A percentile compares a stretch with the other conserved stretches of the same genome.
These are phyloP conservation scores for Cyberlindnera samutprakarnensis DNA, from an alignment of 805 yeast genomes.

Conservation along the genomic window DNA sequence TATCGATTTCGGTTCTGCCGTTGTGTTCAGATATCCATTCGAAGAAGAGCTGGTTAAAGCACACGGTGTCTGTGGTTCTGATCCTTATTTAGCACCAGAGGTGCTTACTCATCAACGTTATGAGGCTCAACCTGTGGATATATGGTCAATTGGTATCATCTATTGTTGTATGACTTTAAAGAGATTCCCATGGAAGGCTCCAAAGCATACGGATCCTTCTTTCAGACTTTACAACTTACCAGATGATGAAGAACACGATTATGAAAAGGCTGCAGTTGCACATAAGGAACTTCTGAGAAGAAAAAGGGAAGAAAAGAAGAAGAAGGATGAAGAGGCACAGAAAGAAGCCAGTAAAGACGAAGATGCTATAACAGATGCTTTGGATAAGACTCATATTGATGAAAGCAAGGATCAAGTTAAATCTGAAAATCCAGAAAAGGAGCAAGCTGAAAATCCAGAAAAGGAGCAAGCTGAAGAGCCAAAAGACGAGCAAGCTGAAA, in stretches of 20 bases:
- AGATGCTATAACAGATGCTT: constrained; percentile 10
- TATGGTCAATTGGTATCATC: constrained; percentile 81
- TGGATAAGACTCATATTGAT: constrained; percentile 11
- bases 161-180: constrained; percentile 83
- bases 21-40: constrained; percentile 72
- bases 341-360: not conserved
- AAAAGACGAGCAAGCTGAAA: not conserved
- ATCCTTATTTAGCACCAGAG: constrained; percentile 84
- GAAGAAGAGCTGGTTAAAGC: constrained; percentile 51
- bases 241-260: constrained; percentile 76
- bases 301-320: constrained; percentile 40
- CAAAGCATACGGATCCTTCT: constrained; percentile 61
- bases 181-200: constrained; percentile 85
- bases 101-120: constrained; percentile 43
- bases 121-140: constrained; percentile 73
- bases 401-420: constrained; percentile 5
- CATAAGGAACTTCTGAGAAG: constrained; percentile 58
- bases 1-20: constrained; percentile 82
- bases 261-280: constrained; percentile 60
- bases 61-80: constrained; percentile 79
- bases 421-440: not conserved
- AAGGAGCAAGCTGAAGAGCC: not conserved
- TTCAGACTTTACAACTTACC: constrained; percentile 55
- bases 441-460: not conserved
- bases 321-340: no score